These are phyloP conservation scores for Isatis lusitanica DNA, from an alignment of 441 rosid species.

Conservation along the genomic window DNA sequence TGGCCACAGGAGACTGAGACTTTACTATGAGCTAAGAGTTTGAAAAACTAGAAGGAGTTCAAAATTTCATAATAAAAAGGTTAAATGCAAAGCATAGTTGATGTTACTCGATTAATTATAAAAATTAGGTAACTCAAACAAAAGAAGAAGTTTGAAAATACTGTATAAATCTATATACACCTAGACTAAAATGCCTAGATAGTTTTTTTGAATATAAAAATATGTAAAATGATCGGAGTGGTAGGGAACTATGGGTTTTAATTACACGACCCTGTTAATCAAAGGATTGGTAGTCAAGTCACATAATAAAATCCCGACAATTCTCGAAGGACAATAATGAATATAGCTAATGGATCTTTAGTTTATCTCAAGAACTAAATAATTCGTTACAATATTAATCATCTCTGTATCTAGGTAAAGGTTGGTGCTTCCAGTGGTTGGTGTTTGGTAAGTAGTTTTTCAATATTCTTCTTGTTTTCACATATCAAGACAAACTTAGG, in stretches of 20 bases:
- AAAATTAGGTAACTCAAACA: neutral
- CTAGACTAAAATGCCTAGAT: neutral
- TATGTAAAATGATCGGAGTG: neutral
- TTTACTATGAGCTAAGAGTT: neutral
- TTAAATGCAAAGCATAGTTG: neutral
- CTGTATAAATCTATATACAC: neutral
- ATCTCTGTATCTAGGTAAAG: conserved; percentile 25
- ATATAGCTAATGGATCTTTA: neutral
- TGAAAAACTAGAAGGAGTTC: neutral
- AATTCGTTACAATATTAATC: neutral
- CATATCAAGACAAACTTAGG: conserved; percentile 25
- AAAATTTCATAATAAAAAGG: neutral
- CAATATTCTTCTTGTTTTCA: conserved; percentile 38
- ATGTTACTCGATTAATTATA: neutral
- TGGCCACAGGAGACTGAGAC: neutral
- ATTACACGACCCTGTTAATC: conserved; percentile 1
- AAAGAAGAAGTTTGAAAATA: neutral
- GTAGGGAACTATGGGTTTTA: conserved; percentile 2
- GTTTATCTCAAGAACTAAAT: neutral
- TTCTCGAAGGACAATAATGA: neutral
- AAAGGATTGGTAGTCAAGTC: neutral
- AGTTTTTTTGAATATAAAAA: neutral
- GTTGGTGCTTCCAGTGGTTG: conserved; percentile 34
- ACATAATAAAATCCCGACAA: neutral
- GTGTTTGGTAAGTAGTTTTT: conserved; percentile 32